Evolutionary conservation across 2,329 filamentous ascomycete genomes (phyloP), one percentile per base, ranked within the genome.

Genomic region (Talaromyces rugulosus): DNA sequence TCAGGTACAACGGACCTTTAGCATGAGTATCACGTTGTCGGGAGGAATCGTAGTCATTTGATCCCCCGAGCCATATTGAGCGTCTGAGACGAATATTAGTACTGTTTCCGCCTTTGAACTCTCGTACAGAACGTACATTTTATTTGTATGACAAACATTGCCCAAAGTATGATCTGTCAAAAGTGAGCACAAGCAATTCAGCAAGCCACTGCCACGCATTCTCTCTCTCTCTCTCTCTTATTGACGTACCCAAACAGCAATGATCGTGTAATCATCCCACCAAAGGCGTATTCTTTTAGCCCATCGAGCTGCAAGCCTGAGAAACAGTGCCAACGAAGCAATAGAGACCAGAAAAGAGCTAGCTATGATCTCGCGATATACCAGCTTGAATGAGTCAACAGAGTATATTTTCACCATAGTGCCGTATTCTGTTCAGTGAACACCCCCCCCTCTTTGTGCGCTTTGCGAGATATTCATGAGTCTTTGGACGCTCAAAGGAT

Each of bases 351-450:
- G 23, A 36, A 30, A 55, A 9, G 30, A 11, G 9, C 52, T 55
- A 2, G 52, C 52, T n/a, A 55, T 55, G 30, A 55, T 7, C 14
- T 55, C 52, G n/a, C 16, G 28, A 14, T 55, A 55, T n/a, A 55
- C 52, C 28, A 16, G 52, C 12, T 7, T 14, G 16, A 55, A 55
- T n/a, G 30, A 4, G 52, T 55, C 16, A 14, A 55, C 14, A 5
- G 52, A 28, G 30, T 55, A 55, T 55, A 55, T 55, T 28, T 55
- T 55, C 16, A 55, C 52, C 52, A 55, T 55, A 18, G 5, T 52
- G 47, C 23, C 47, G 33, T 8, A 36, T 2, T 36, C 33, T 23
- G 23, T 23, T 12, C 33, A 36, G 2, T 36, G 7, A 36, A 7
- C n/a, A n/a, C n/a, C 23, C 23, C 23, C 23, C 23, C 23, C 23